A percentile compares a stretch with the other conserved stretches of the same genome.
Evolutionary conservation across 495 filamentous ascomycete genomes (phyloP).

Genomic region (Xylaria castorea): DNA sequence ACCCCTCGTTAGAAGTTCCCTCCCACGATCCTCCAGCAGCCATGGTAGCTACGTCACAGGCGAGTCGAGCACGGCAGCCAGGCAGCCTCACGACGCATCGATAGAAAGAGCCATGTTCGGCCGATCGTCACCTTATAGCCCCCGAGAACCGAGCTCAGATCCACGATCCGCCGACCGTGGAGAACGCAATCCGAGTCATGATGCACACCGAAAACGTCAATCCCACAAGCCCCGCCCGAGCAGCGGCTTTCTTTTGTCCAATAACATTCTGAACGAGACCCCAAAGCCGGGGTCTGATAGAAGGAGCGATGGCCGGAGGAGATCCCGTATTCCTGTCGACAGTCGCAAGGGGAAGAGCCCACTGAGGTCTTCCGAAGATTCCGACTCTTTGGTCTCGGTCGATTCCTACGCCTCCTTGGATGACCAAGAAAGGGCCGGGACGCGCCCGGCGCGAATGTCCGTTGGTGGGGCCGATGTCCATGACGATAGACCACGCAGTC

Average conservation of each 20-base stretch:
- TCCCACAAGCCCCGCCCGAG: constrained; percentile 50
- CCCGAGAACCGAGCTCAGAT: constrained; percentile 32
- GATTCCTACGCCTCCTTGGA: not conserved
- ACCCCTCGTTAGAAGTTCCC: constrained; percentile 22
- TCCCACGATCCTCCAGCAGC: constrained; percentile 38
- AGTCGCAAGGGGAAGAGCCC: constrained; percentile 36
- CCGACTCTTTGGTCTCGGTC: not conserved
- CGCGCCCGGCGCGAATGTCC: not conserved
- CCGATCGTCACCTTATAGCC: constrained; percentile 31
- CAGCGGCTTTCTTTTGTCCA: constrained; percentile 55
- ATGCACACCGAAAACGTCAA: constrained; percentile 35
- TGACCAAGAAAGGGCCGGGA: not conserved
- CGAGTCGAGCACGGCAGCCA: constrained; percentile 37
- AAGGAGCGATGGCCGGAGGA: constrained; percentile 36
- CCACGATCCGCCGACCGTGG: constrained; percentile 30
- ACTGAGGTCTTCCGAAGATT: constrained; percentile 23
- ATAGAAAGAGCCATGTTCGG: constrained; percentile 30
- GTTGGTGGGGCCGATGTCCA: not conserved
- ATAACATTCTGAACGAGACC: constrained; percentile 38
- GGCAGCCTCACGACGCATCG: constrained; percentile 27
- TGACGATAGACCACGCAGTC: constrained; percentile 33
- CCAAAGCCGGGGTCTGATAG: constrained; percentile 24
- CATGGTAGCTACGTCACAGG: constrained; percentile 41
- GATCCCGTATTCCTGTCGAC: constrained; percentile 40
- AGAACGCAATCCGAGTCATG: constrained; percentile 35